Evolutionary conservation across 305 asterid species (phyloP), one percentile per base, ranked within the genome.

Genomic region (Fraxinus paxiana): DNA sequence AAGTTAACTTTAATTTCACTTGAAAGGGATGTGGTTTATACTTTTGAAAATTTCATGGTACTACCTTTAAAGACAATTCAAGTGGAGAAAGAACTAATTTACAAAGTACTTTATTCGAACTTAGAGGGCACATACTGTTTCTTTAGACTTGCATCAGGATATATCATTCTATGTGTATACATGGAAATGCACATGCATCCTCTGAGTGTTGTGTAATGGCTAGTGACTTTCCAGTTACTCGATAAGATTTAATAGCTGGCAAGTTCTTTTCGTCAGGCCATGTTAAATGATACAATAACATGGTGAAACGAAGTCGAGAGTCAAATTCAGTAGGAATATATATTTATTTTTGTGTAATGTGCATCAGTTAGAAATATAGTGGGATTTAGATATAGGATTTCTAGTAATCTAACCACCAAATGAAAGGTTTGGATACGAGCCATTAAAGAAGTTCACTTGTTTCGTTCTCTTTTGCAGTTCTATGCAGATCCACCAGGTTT

Each of bases 401-500:
- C 31, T 22, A 63, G 71, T 20, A 12, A 24, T 63, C 13, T 20
- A 63, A 63, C 71, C 71, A 24, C 6, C 34, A 20, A 63, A 63
- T 9, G 63, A 13, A 75, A 41, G 69, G 34, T 46, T 12, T 46
- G 34, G 79, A 24, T 20, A 18, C 41, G 13, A 22, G 28, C 9
- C 38, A 75, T 63, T 63, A 54, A 54, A 17, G 71, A 61, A 56
- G 51, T 43, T 79, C 4, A 28, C 54, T 56, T 18, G 9, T 33
- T 71, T 71, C 33, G 8, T 81, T 76, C 26, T 24, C 72, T 43
- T 73, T 79, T 82, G 85, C 90, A 93, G 97, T 89, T 81, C 37
- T 90, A 92, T 80, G 81, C 75, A 8, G 78, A 77, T 80, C 92
- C 94, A 79, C 91, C 95, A 3, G 96, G 97, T 75, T 95, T 95